phyloP scores from a whole-genome alignment of 1,284 basidiomycete species.

The Cutaneotrichosporon daszewskae region DNA sequence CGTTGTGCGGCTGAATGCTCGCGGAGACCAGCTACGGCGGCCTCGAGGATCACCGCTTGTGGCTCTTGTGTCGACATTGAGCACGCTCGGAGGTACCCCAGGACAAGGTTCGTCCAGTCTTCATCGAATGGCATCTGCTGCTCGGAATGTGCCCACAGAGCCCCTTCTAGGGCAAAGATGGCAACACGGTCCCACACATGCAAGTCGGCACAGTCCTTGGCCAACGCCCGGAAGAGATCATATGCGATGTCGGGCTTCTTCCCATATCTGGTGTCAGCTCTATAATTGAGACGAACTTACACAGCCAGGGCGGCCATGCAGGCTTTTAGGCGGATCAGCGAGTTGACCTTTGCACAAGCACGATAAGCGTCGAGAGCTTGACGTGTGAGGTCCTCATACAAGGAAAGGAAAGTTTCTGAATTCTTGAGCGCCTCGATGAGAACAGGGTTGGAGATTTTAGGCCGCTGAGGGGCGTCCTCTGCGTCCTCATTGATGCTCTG shows the following conservation, averaged over 20 bases:
- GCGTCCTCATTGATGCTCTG: background rate
- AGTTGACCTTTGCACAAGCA: constrained; percentile 71
- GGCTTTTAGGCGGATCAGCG: constrained; percentile 74
- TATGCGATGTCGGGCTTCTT: constrained; percentile 31
- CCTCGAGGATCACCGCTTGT: constrained; percentile 7
- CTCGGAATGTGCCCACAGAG: constrained; percentile 27
- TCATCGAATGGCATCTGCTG: constrained; percentile 23
- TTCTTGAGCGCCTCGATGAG: constrained; percentile 60
- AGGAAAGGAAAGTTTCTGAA: constrained; percentile 61
- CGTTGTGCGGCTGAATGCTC: constrained; percentile 12
- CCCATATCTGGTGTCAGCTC: constrained; percentile 16
- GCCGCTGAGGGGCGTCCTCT: background rate
- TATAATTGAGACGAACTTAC: constrained; percentile 51
- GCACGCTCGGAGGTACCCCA: constrained; percentile 38
- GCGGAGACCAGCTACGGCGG: constrained; percentile 18
- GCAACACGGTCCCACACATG: constrained; percentile 36
- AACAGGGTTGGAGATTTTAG: constrained; percentile 58
- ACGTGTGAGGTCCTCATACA: constrained; percentile 68
- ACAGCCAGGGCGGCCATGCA: constrained; percentile 77
- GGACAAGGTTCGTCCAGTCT: constrained; percentile 36
- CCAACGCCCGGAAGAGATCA: constrained; percentile 28
- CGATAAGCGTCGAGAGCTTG: constrained; percentile 76
- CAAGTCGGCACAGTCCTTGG: constrained; percentile 33
- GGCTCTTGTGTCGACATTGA: constrained; percentile 6
- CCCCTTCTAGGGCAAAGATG: constrained; percentile 31